These are phyloP conservation scores for Ustilago vetiveriae DNA, from an alignment of 1,284 basidiomycete species.

Conservation along the genomic window DNA sequence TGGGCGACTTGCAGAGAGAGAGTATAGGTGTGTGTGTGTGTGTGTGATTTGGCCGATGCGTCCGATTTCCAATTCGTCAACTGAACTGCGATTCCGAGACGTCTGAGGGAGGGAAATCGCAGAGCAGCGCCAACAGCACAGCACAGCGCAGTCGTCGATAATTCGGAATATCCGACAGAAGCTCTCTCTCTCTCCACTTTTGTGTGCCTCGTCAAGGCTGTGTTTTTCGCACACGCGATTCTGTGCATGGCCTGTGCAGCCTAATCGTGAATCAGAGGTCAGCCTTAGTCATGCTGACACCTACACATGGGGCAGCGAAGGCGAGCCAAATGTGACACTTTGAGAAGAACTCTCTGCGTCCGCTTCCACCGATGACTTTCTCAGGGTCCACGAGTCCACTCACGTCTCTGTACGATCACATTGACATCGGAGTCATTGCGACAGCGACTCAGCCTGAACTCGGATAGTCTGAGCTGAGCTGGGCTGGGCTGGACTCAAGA, in stretches of 20 bases:
- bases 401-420: neutral
- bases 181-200: conserved; percentile 35
- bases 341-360: conserved; percentile 16
- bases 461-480: neutral
- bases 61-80: neutral
- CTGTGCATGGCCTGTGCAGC: conserved; percentile 39
- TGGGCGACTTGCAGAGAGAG: too few species aligned
- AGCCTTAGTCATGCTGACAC: conserved; percentile 16
- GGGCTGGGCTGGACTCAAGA: neutral
- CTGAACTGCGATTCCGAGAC: too few species aligned
- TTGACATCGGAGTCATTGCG: neutral
- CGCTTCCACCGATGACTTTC: too few species aligned
- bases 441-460: conserved; percentile 6
- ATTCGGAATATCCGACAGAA: neutral
- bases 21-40: too few species aligned
- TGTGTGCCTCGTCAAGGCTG: neutral
- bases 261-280: neutral
- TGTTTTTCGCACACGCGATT: too few species aligned
- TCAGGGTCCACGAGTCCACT: conserved; percentile 27
- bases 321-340: neutral
- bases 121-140: conserved; percentile 8
- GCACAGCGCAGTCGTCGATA: neutral
- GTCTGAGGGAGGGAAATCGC: too few species aligned
- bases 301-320: neutral
- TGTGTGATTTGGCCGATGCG: conserved; percentile 3